phyloP scores from a whole-genome alignment of 768 basidiomycete species.

The Tremella mesenterica region DNA sequence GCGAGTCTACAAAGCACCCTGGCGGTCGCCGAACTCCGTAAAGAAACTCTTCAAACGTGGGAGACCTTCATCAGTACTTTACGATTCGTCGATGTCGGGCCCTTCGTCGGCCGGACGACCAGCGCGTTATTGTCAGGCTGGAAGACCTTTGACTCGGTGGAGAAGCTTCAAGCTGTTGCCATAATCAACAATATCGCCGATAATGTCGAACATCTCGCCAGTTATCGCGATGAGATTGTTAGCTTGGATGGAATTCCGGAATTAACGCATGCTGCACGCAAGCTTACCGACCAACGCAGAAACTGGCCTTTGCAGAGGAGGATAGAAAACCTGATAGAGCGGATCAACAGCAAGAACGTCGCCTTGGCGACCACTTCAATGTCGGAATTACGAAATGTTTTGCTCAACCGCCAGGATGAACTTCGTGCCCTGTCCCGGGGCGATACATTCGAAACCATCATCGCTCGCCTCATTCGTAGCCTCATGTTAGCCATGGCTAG shows the following conservation, averaged over 20 bases:
- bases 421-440: slow-evolving; percentile 64
- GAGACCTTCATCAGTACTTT: slow-evolving; percentile 63
- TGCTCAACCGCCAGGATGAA: slow-evolving; percentile 50
- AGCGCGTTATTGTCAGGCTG: slow-evolving; percentile 75
- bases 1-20: slow-evolving; percentile 87
- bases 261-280: slow-evolving; percentile 36
- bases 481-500: slow-evolving; percentile 64
- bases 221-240: slow-evolving; percentile 66
- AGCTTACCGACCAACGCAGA: slow-evolving; percentile 45
- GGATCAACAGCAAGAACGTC: slow-evolving; percentile 67
- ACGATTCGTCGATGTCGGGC: slow-evolving; percentile 61
- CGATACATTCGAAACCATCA: slow-evolving; percentile 70
- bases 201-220: slow-evolving; percentile 52
- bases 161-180: slow-evolving; percentile 52
- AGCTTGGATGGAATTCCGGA: slow-evolving; percentile 67
- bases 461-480: slow-evolving; percentile 59
- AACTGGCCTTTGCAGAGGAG: slow-evolving; percentile 53
- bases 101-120: slow-evolving; percentile 76
- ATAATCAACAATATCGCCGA: slow-evolving; percentile 63
- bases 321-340: slow-evolving; percentile 62
- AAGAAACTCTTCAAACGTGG: slow-evolving; percentile 75
- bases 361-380: slow-evolving; percentile 67
- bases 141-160: slow-evolving; percentile 54
- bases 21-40: slow-evolving; percentile 62
- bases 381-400: slow-evolving; percentile 62